Percentiles rank a stretch among this genome's conserved stretches.
Evolutionary conservation across 306 rosid species (phyloP).

Genomic region (Nissolia schottii): DNA sequence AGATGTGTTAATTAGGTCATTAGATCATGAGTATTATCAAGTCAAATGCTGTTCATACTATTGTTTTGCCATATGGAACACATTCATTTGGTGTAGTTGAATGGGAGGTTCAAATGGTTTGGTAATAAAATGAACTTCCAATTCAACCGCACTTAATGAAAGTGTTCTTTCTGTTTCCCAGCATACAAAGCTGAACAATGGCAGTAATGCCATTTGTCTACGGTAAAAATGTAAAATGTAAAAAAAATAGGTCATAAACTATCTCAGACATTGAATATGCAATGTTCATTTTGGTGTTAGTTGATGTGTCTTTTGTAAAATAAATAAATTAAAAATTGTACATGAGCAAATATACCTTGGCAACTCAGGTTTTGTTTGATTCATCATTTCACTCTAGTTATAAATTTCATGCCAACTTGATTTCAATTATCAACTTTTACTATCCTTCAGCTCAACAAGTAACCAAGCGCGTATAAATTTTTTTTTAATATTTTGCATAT

Average conservation of each 20-base stretch:
- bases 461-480: too few relatives aligned
- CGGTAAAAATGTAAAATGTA: too few relatives aligned
- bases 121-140: neutral
- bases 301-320: neutral
- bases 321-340: neutral
- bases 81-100: neutral
- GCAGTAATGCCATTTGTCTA: neutral
- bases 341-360: neutral
- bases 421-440: neutral
- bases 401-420: too few relatives aligned
- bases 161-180: neutral
- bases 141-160: neutral
- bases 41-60: neutral
- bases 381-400: neutral
- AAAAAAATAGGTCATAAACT: neutral
- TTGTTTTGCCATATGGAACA: neutral
- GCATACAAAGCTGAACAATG: neutral
- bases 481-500: too few relatives aligned
- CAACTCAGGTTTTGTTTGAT: neutral
- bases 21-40: neutral
- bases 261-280: neutral
- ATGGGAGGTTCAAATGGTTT: neutral
- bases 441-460: neutral
- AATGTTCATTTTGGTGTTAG: neutral
- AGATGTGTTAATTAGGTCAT: neutral